Percentiles rank a stretch among this genome's conserved stretches.
These are phyloP conservation scores for Boeremia exigua DNA, from an alignment of 2,329 filamentous ascomycete species.

Conservation along the genomic window DNA sequence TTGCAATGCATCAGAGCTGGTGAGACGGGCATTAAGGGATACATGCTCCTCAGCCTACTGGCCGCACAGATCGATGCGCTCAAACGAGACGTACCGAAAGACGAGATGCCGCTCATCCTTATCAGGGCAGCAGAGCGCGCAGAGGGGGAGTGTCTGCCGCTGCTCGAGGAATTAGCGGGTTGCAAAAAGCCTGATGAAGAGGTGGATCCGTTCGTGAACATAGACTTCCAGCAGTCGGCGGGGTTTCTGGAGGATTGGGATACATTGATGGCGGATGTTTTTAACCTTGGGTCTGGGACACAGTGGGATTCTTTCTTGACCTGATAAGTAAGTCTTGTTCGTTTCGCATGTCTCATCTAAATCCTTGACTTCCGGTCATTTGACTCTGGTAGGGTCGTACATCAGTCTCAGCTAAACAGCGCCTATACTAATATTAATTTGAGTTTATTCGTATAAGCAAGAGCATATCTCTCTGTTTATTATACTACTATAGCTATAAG, in stretches of 20 bases:
- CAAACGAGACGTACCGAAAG: conserved; percentile 13
- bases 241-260: conserved; percentile 29
- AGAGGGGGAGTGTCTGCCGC: conserved; percentile 20
- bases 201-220: background rate
- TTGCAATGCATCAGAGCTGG: conserved; percentile 33
- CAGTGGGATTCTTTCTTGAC: conserved; percentile 1
- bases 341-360: too few relatives aligned
- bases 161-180: conserved; percentile 28
- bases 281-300: conserved; percentile 12
- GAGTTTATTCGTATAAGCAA: too few relatives aligned
- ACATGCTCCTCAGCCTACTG: conserved; percentile 30
- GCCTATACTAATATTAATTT: too few relatives aligned
- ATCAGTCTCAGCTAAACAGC: too few relatives aligned
- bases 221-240: conserved; percentile 16
- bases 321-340: background rate
- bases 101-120: conserved; percentile 23
- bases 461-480: too few relatives aligned
- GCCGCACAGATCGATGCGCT: conserved; percentile 31
- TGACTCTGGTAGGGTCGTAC: too few relatives aligned
- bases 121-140: conserved; percentile 25
- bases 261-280: conserved; percentile 23
- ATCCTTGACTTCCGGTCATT: too few relatives aligned
- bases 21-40: conserved; percentile 40
- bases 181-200: conserved; percentile 1
- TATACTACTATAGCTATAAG: too few relatives aligned